Evolutionary conservation across 495 filamentous ascomycete genomes (phyloP).

Genomic region (Echria macrotheca): DNA sequence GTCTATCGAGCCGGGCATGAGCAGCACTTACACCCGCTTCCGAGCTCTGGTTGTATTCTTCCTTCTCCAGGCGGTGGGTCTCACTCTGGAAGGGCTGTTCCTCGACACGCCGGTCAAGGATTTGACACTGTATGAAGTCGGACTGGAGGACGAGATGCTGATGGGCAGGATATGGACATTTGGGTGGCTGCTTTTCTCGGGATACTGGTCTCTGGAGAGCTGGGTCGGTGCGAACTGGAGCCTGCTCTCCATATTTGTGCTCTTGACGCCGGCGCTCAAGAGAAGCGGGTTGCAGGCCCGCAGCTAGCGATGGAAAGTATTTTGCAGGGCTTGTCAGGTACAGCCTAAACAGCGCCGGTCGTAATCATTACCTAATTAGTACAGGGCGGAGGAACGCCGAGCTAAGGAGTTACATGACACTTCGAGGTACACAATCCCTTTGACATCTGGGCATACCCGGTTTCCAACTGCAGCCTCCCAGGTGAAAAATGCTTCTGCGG

Average conservation of each 20-base stretch:
- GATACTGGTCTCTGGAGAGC: not conserved
- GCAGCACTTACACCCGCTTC: not conserved
- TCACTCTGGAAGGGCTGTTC: slow-evolving; percentile 1
- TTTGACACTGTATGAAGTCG: slow-evolving; percentile 6
- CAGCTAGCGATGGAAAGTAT: not conserved
- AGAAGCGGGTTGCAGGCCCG: not conserved
- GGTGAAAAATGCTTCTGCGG: no score
- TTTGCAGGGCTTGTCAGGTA: no score
- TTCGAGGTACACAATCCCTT: no score
- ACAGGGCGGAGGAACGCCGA: no score
- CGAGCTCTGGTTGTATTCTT: not conserved
- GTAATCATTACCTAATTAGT: not conserved
- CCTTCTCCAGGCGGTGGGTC: slow-evolving; percentile 3
- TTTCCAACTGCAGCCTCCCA: no score
- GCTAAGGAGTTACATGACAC: no score
- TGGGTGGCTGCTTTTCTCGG: slow-evolving; percentile 1
- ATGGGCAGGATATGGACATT: slow-evolving; percentile 9
- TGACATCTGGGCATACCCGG: no score
- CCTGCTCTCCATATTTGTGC: not conserved
- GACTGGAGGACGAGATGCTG: slow-evolving; percentile 4
- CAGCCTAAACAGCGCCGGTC: not conserved
- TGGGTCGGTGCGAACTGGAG: not conserved
- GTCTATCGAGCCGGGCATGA: not conserved
- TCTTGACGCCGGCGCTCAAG: not conserved
- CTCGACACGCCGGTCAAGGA: not conserved